Conservation (phyloP, 2,329 filamentous ascomycete species). For the Ascochyta rabiei region DNA sequence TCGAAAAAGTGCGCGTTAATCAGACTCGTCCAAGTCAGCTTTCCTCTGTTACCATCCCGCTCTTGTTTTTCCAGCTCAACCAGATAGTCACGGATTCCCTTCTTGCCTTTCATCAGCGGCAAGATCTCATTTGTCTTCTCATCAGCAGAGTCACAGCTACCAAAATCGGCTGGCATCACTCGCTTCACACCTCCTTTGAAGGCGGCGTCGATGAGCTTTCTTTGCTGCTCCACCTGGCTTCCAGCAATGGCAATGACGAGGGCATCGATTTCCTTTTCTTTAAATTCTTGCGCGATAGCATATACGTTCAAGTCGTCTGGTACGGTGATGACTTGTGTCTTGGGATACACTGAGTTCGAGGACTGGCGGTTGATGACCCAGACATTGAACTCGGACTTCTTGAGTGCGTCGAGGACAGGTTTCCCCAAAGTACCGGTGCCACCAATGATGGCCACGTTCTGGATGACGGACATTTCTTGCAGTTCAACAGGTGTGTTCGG, state of each 20-base stretch:
- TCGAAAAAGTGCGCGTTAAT: constrained; percentile 68
- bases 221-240: constrained; percentile 54
- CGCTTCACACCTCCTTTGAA: constrained; percentile 63
- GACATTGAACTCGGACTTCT: constrained; percentile 39
- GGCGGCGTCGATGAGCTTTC: constrained; percentile 63
- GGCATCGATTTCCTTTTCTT: constrained; percentile 54
- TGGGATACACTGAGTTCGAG: constrained; percentile 49
- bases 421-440: constrained; percentile 46
- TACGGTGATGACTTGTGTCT: constrained; percentile 51
- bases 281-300: constrained; percentile 45
- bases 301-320: constrained; percentile 46
- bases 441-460: constrained; percentile 51
- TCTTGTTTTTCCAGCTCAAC: constrained; percentile 56
- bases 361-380: constrained; percentile 43
- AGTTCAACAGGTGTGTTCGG: background rate
- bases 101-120: constrained; percentile 61
- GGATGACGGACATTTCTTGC: constrained; percentile 30
- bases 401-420: constrained; percentile 41
- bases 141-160: constrained; percentile 51
- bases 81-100: constrained; percentile 47
- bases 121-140: constrained; percentile 52
- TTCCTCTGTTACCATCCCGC: constrained; percentile 38
- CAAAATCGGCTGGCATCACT: constrained; percentile 68
- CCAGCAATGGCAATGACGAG: constrained; percentile 59
- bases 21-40: constrained; percentile 66